phyloP scores from a whole-genome alignment of 2,329 filamentous ascomycete genomes.

The Cercospora citrullina region DNA sequence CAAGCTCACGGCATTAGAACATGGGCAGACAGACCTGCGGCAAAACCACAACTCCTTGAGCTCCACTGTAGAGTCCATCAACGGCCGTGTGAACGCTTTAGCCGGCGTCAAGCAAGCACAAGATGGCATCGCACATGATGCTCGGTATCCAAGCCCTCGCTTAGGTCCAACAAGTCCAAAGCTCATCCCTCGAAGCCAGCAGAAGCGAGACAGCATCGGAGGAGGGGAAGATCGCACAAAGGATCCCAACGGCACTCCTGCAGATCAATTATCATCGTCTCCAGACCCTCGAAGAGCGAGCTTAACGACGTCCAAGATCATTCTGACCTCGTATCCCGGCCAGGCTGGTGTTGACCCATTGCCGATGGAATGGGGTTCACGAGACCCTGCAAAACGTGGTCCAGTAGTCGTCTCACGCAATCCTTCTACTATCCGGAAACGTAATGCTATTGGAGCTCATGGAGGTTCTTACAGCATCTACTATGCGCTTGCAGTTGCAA shows the following conservation, averaged over 20 bases:
- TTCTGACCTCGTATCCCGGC: conserved; percentile 83
- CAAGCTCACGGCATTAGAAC: conserved; percentile 56
- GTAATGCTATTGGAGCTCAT: conserved; percentile 73
- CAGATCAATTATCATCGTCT: conserved; percentile 20
- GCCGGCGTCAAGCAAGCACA: conserved; percentile 59
- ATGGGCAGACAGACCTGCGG: conserved; percentile 57
- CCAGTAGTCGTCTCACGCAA: conserved; percentile 84
- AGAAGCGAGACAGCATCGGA: conserved; percentile 31
- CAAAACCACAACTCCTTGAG: conserved; percentile 56
- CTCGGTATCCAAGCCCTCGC: conserved; percentile 30
- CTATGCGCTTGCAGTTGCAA: conserved; percentile 88
- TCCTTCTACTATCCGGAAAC: conserved; percentile 71
- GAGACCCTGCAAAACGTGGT: conserved; percentile 72
- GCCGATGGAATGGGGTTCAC: conserved; percentile 80
- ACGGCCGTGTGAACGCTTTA: conserved; percentile 61
- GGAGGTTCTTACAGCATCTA: conserved; percentile 96
- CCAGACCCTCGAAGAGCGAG: conserved; percentile 43
- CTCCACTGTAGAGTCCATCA: conserved; percentile 60
- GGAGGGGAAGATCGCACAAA: conserved; percentile 29
- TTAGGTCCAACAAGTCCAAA: conserved; percentile 29
- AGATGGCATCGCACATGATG: conserved; percentile 48
- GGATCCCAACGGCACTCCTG: conserved; percentile 23
- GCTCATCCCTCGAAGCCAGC: conserved; percentile 25
- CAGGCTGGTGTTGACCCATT: conserved; percentile 94
- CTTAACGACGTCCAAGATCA: conserved; percentile 57